Evolutionary conservation across 2,329 filamentous ascomycete genomes (phyloP).

Genomic region (Phialophora macrospora): DNA sequence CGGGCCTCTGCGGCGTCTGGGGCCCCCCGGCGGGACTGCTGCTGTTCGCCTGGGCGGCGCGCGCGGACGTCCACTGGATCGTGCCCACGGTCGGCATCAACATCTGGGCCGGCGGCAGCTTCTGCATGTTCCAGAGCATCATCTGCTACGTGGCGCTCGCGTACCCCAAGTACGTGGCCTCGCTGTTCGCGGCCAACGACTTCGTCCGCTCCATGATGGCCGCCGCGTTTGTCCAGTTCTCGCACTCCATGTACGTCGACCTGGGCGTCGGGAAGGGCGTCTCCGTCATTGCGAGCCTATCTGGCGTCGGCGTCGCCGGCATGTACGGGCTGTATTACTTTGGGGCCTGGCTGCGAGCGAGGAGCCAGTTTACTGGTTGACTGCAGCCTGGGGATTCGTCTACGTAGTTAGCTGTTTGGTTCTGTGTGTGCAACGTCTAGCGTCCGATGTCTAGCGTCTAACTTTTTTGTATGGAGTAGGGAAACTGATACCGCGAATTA

Average conservation of each 20-base stretch:
- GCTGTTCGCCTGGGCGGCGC: slow-evolving; percentile 44
- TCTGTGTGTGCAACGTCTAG: no score
- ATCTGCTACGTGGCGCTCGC: slow-evolving; percentile 37
- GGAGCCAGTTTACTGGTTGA: slow-evolving; percentile 57
- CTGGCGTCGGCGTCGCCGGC: slow-evolving; percentile 52
- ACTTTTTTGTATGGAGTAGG: no score
- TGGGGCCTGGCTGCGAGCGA: slow-evolving; percentile 59
- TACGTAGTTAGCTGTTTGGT: no score
- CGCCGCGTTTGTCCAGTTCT: slow-evolving; percentile 45
- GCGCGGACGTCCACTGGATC: slow-evolving; percentile 44
- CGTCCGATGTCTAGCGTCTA: no score
- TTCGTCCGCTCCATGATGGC: slow-evolving; percentile 42
- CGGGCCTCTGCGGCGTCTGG: slow-evolving; percentile 54
- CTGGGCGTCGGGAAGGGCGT: slow-evolving; percentile 41
- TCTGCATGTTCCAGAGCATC: slow-evolving; percentile 37
- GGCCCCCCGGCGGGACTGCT: slow-evolving; percentile 28
- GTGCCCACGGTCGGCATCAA: slow-evolving; percentile 32
- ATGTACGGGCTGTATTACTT: slow-evolving; percentile 65
- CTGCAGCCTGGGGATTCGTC: no score
- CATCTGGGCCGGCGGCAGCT: slow-evolving; percentile 31
- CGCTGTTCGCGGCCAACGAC: slow-evolving; percentile 39
- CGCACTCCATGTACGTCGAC: slow-evolving; percentile 43
- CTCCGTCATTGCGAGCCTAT: slow-evolving; percentile 45
- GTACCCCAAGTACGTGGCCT: slow-evolving; percentile 37
- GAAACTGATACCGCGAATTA: no score